A percentile compares a stretch with the other conserved stretches of the same genome.
These are phyloP conservation scores for Mollisiaceae sp. DNA, from an alignment of 2,329 filamentous ascomycete species.

Conservation along the genomic window DNA sequence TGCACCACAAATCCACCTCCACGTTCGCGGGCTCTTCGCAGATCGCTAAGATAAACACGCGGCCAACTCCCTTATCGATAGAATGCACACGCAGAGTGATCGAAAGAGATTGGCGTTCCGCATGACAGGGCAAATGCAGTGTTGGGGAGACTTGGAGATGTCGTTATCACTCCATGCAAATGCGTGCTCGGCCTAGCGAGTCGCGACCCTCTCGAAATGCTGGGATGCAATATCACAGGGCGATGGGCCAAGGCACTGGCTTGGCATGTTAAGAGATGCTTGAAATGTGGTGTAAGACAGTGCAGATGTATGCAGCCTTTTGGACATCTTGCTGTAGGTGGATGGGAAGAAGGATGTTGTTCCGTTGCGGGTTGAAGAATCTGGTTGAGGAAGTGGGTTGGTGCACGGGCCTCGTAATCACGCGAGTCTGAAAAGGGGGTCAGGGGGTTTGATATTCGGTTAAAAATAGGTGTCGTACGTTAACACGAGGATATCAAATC, in stretches of 20 bases:
- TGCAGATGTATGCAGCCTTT: neutral
- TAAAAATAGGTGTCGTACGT: too few species aligned
- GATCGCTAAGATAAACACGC: neutral
- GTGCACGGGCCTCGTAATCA: neutral
- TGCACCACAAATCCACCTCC: neutral
- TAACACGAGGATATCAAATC: too few species aligned
- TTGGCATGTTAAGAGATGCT: neutral
- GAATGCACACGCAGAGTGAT: neutral
- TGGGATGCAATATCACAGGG: neutral
- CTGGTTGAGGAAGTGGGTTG: neutral
- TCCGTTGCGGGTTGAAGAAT: neutral
- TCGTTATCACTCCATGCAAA: constrained; percentile 2
- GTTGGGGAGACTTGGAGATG: neutral
- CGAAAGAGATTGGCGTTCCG: neutral
- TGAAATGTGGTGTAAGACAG: neutral
- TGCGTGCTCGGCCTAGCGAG: neutral
- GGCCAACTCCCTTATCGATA: constrained; percentile 5
- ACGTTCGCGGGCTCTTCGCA: neutral
- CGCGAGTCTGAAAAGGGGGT: neutral
- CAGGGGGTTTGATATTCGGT: neutral
- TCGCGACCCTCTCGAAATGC: neutral
- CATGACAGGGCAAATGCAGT: neutral
- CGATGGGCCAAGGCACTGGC: neutral
- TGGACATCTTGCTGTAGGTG: neutral
- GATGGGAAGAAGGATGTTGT: neutral